Percentiles rank a stretch among this genome's conserved stretches.
Conservation (phyloP, 805 yeast species). For the Dipodascopsis tothii region DNA sequence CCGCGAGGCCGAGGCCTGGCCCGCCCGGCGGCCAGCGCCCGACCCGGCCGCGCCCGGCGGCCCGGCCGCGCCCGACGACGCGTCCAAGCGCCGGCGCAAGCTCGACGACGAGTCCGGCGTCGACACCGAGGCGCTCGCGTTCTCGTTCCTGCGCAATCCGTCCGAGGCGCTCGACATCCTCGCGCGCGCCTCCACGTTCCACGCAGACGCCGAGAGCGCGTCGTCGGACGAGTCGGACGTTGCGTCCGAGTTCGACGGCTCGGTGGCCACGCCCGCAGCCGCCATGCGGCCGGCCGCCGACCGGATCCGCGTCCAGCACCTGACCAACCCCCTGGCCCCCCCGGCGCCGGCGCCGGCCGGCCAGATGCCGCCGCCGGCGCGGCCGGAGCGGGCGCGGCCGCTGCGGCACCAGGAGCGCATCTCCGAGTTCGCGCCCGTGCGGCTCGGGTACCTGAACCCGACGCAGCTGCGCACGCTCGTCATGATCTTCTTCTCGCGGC, state of each 20-base stretch:
- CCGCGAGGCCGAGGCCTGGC: not conserved
- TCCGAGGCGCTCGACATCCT: slow-evolving; percentile 23
- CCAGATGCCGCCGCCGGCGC: not conserved
- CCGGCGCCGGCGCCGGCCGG: not conserved
- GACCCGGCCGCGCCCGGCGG: not conserved
- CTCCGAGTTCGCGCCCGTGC: slow-evolving; percentile 11
- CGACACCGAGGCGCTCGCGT: slow-evolving; percentile 17
- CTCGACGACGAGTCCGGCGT: slow-evolving; percentile 1
- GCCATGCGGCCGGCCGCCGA: not conserved
- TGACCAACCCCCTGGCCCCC: not conserved
- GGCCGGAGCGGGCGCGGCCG: not conserved
- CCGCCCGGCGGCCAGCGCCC: not conserved
- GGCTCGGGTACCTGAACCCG: slow-evolving; percentile 11
- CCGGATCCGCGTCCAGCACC: too few relatives aligned
- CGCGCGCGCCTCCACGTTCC: slow-evolving; percentile 16
- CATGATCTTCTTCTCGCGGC: slow-evolving; percentile 20
- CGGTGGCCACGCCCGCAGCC: not conserved
- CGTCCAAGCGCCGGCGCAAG: slow-evolving; percentile 1
- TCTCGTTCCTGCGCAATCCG: slow-evolving; percentile 19
- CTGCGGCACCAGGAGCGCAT: slow-evolving; percentile 10
- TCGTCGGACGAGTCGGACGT: not conserved
- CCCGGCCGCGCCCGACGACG: not conserved
- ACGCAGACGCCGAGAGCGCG: not conserved
- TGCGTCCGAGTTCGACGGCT: not conserved
- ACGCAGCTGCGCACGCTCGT: slow-evolving; percentile 18